Base-by-base conservation (phyloP, 2,329 filamentous ascomycete species). In the Ilyonectria destructans region DNA sequence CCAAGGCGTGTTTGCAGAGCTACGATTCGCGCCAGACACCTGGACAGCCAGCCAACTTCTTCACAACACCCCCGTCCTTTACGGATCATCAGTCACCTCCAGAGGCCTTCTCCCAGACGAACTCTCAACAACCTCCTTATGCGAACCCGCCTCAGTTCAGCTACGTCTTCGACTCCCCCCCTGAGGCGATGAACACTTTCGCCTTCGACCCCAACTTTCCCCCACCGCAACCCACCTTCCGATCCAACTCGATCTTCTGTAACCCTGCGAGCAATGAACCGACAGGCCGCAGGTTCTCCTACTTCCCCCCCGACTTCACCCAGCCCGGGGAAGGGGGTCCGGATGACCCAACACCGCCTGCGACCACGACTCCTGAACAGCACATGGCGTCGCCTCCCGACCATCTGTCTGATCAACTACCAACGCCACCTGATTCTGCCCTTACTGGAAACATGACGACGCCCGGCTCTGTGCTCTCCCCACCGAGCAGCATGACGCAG, bases 1-100 rank as follows among this genome's bases (percentile, higher is more conserved):
- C 96, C 55, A 90, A 89, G 65, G 95, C 95, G 13, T 97, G 95
- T 75, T 85, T 98, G 75, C 95, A 94, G 79, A 95, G 94, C 74
- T 99, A 97, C 80, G 92, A 95, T 69, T 88, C 84, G 8, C 85
- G 86, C 26, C 74, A 70, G 6, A 59, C 71, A 37, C 72, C 76
- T 35, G 70, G 71, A 49, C 76, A 75, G 19, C 58, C 73, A 1
- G 58, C 68, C n/a, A 77, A 76, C 62, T 78, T 80, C 37, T 80
- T 82, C 56, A 76, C 77, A 31, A 82, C 80, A 45, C 80, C 80
- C 2, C 77, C 80, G 8, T 74, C 79, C 9, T 75, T 74, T 54
- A 70, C 74, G 3, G 80, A 82, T 17, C 68, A 70, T 8, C 77
- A 75, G 45, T 79, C 80, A 10, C 78, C 79, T 3, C 78, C 80